Percentiles rank a stretch among this genome's conserved stretches.
These are phyloP conservation scores for Pseudocercospora pini-densiflorae DNA, from an alignment of 2,329 filamentous ascomycete genomes.

Conservation along the genomic window DNA sequence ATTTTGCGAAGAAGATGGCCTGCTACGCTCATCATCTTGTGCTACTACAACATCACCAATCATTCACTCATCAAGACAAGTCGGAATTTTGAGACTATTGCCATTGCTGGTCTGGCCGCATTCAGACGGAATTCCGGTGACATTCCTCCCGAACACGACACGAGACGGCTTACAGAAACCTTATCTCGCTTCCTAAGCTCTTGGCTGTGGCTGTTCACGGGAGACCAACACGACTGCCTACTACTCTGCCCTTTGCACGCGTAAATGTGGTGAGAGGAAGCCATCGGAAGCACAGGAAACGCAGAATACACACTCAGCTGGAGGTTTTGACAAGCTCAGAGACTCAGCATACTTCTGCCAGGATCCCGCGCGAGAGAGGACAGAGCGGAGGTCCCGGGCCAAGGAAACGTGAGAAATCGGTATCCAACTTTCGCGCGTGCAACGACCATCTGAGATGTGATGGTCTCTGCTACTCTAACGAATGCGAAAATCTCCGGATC, in stretches of 20 bases:
- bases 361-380: background rate
- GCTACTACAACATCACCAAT: too few species aligned
- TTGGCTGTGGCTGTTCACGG: background rate
- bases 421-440: background rate
- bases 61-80: too few species aligned
- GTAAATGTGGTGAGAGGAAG: background rate
- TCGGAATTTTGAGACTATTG: too few species aligned
- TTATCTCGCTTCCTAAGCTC: background rate
- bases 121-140: background rate
- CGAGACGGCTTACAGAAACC: background rate
- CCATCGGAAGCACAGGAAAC: background rate
- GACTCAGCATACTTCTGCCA: background rate
- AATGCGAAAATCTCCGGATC: background rate
- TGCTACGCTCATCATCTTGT: too few species aligned
- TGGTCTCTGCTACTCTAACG: background rate
- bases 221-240: background rate
- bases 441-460: background rate
- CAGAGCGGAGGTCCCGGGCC: background rate
- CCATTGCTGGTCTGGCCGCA: too few species aligned
- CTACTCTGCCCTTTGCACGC: background rate
- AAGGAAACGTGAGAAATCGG: background rate
- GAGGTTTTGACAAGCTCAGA: background rate
- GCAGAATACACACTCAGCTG: background rate
- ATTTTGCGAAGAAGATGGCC: background rate
- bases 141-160: constrained; percentile 5